A percentile compares a stretch with the other conserved stretches of the same genome.
These are phyloP conservation scores for Pleurotus tuoliensis DNA, from an alignment of 768 basidiomycete species.

Conservation along the genomic window DNA sequence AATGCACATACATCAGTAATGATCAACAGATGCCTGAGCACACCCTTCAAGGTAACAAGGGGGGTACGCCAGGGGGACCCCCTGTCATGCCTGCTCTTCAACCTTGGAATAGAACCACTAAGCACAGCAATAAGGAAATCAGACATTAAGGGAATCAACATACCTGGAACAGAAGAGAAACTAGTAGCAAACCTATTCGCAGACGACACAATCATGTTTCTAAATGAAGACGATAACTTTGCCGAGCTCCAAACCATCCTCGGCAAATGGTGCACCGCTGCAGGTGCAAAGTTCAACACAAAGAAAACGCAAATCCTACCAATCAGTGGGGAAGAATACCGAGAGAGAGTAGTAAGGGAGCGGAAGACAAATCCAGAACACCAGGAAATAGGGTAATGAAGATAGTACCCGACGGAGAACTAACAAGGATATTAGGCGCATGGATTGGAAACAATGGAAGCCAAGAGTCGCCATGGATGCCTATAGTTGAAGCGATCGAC, in stretches of 20 bases:
- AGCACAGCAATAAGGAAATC: slow-evolving; percentile 26
- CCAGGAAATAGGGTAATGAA: background rate
- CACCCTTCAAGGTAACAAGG: slow-evolving; percentile 18
- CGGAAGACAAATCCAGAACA: background rate
- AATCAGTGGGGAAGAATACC: background rate
- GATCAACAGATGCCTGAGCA: slow-evolving; percentile 26
- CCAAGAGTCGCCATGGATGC: background rate
- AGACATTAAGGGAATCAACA: slow-evolving; percentile 21
- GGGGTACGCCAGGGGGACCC: slow-evolving; percentile 36
- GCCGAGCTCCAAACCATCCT: slow-evolving; percentile 10
- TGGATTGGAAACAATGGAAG: background rate
- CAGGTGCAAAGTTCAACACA: slow-evolving; percentile 12
- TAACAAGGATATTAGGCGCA: background rate
- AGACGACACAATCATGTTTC: slow-evolving; percentile 30
- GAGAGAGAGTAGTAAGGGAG: background rate
- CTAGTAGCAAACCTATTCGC: slow-evolving; percentile 33
- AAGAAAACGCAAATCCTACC: background rate
- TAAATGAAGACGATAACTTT: background rate
- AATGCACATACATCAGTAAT: slow-evolving; percentile 24
- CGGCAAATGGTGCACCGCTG: slow-evolving; percentile 20
- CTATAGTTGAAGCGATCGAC: background rate
- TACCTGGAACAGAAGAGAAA: slow-evolving; percentile 12
- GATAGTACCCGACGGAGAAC: background rate
- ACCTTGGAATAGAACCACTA: slow-evolving; percentile 37
- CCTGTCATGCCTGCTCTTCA: slow-evolving; percentile 34